Conservation (phyloP, 176 grass and related monocot genomes). For the Oryza coarctata region DNA sequence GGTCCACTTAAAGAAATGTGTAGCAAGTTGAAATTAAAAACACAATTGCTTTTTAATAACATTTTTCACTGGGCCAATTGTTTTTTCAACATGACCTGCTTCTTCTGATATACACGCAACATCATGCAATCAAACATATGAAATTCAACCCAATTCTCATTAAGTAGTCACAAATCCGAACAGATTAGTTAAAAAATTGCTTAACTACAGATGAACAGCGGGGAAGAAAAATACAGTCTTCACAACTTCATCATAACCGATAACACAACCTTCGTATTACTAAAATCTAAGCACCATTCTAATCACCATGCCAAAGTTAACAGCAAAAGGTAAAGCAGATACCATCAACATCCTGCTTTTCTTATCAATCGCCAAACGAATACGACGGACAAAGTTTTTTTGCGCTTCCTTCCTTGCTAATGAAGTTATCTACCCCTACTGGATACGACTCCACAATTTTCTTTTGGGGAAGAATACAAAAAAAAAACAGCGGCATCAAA, state of each 20-base stretch:
- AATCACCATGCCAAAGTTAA: neutral
- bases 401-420: neutral
- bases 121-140: neutral
- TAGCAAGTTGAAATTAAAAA: neutral
- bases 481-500: neutral
- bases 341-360: neutral
- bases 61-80: too few relatives aligned
- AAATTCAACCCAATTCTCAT: neutral
- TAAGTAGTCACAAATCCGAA: neutral
- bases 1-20: neutral
- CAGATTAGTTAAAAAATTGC: neutral
- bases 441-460: neutral
- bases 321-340: neutral
- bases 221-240: neutral
- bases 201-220: neutral
- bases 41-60: neutral
- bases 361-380: neutral
- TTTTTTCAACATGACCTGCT: neutral
- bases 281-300: neutral
- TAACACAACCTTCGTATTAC: slow-evolving; percentile 4
- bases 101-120: neutral
- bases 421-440: neutral
- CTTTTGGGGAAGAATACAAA: neutral
- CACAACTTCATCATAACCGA: neutral
- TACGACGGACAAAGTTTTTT: neutral